These are phyloP conservation scores for Microsporum canis DNA, from an alignment of 2,329 filamentous ascomycete species.

Conservation along the genomic window DNA sequence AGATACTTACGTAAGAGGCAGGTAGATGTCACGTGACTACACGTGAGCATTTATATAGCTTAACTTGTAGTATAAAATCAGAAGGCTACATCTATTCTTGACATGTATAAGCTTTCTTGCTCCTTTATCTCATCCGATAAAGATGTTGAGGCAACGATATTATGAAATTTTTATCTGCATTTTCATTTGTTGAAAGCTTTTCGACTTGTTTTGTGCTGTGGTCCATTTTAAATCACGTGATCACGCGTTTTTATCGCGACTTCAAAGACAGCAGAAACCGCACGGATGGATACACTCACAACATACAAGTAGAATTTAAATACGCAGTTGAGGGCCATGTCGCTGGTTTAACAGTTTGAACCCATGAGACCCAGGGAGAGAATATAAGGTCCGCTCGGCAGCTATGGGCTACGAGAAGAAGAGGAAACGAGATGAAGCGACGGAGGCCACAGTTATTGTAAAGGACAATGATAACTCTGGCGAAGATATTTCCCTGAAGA, in stretches of 20 bases:
- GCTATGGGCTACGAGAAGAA: conserved; percentile 7
- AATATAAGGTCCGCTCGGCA: background rate
- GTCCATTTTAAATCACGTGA: background rate
- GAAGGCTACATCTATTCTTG: too few species aligned
- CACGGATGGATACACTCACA: background rate
- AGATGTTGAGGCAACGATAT: too few species aligned
- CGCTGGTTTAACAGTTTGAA: background rate
- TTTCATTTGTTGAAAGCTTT: too few species aligned
- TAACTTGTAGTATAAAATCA: too few species aligned
- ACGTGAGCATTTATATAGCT: too few species aligned
- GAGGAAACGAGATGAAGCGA: conserved; percentile 11
- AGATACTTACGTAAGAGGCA: too few species aligned
- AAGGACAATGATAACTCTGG: conserved; percentile 8
- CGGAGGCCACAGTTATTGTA: background rate
- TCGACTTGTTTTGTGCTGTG: too few species aligned
- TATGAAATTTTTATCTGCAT: too few species aligned
- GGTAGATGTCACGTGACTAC: too few species aligned
- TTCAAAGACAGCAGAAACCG: background rate
- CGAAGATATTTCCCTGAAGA: background rate
- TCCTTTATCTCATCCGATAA: too few species aligned
- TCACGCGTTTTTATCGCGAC: background rate
- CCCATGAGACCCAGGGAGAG: background rate
- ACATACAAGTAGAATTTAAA: background rate
- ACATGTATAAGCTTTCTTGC: too few species aligned
- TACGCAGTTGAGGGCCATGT: background rate